Evolutionary conservation across 2,329 filamentous ascomycete species (phyloP).

Genomic region (Sporothrix phasma): DNA sequence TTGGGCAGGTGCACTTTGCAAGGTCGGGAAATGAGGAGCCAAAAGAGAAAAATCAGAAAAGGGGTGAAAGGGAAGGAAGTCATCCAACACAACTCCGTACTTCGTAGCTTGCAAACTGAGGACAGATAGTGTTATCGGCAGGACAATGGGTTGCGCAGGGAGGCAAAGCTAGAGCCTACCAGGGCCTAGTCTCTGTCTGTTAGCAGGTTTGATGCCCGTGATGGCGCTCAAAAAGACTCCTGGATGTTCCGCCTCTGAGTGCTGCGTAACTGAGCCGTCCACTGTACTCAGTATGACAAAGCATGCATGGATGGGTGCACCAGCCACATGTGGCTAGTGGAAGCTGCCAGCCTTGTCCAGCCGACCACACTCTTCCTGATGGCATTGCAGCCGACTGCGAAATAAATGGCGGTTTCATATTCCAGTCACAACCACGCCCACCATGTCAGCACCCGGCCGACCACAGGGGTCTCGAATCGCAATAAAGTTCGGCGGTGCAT

Average conservation of each 20-base stretch:
- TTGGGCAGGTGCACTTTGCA: conserved; percentile 15
- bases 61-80: not conserved
- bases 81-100: not conserved
- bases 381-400: not conserved
- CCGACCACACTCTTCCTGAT: not conserved
- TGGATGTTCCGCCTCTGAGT: not conserved
- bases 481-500: conserved; percentile 35
- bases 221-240: not conserved
- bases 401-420: not conserved
- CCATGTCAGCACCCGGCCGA: conserved; percentile 31
- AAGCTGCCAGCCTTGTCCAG: not conserved
- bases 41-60: conserved; percentile 11
- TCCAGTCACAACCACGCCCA: not conserved
- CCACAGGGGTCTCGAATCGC: conserved; percentile 33
- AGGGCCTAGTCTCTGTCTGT: conserved; percentile 13
- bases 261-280: no score
- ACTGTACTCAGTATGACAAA: no score
- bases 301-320: no score
- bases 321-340: conserved; percentile 4
- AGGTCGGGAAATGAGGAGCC: conserved; percentile 9
- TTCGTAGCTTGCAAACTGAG: not conserved
- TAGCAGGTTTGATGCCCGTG: conserved; percentile 6
- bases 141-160: not conserved
- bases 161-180: conserved; percentile 12
- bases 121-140: conserved; percentile 11